These are phyloP conservation scores for Diversispora epigaea DNA, from an alignment of 192 early-diverging fungal species.

Conservation along the genomic window DNA sequence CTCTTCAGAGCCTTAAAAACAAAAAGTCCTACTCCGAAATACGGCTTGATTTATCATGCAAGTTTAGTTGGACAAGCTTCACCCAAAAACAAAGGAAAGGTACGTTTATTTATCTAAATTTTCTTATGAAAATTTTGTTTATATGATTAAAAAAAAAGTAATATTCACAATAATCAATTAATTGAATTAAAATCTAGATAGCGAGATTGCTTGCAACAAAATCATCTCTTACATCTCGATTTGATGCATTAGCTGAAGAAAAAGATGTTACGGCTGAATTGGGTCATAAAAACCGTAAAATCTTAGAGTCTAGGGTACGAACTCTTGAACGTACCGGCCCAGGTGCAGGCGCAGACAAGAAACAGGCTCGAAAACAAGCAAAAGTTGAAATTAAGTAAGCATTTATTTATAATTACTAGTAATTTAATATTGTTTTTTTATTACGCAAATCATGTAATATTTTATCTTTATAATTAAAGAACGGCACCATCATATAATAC, in stretches of 20 bases:
- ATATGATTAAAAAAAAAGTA: background rate
- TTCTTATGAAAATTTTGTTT: background rate
- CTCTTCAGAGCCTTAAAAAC: slow-evolving; percentile 98
- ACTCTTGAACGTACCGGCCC: slow-evolving; percentile 1
- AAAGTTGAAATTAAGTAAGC: background rate
- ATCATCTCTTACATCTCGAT: slow-evolving; percentile 82
- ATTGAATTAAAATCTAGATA: slow-evolving; percentile 43
- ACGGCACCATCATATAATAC: background rate
- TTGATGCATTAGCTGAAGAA: slow-evolving; percentile 86
- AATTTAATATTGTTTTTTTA: background rate
- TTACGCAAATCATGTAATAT: background rate
- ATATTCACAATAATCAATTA: background rate
- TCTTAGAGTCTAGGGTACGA: slow-evolving; percentile 10
- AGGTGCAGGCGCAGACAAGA: background rate
- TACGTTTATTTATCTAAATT: background rate
- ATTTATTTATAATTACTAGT: background rate
- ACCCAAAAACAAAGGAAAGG: slow-evolving; percentile 96
- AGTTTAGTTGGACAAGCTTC: slow-evolving; percentile 94
- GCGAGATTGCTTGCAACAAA: slow-evolving; percentile 93
- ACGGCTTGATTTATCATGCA: slow-evolving; percentile 97
- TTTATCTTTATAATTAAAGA: background rate
- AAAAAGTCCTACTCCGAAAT: slow-evolving; percentile 98
- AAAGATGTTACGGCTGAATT: slow-evolving; percentile 27
- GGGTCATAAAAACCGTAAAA: slow-evolving; percentile 13
- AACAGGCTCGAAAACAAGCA: background rate